Evolutionary conservation across 192 early-diverging fungal species (phyloP).

Genomic region (Entomortierella lignicola): DNA sequence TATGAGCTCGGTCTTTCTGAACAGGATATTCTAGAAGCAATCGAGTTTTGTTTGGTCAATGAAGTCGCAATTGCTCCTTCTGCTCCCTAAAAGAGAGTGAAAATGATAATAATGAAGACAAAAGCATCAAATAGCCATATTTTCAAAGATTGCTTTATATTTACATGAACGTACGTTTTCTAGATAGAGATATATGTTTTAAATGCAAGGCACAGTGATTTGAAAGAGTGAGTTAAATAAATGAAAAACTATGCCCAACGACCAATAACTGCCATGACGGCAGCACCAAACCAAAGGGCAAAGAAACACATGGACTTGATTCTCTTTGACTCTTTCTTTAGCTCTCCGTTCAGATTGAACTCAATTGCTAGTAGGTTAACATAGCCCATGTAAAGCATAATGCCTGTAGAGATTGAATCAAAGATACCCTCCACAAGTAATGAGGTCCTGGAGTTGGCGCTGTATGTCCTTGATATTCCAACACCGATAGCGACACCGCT

Average conservation of each 20-base stretch:
- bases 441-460: slow-evolving; percentile 57
- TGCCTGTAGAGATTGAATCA: slow-evolving; percentile 83
- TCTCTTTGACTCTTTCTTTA: slow-evolving; percentile 40
- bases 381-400: slow-evolving; percentile 81
- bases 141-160: no score
- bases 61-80: neutral
- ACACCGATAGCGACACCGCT: slow-evolving; percentile 82
- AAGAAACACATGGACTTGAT: slow-evolving; percentile 65
- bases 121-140: no score
- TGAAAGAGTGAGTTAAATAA: neutral
- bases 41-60: slow-evolving; percentile 63
- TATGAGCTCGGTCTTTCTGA: slow-evolving; percentile 90
- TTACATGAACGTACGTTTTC: no score
- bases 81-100: neutral
- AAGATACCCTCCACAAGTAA: slow-evolving; percentile 78
- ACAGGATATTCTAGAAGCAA: slow-evolving; percentile 74
- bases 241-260: neutral
- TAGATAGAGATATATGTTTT: no score
- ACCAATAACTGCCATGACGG: slow-evolving; percentile 82
- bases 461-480: slow-evolving; percentile 68
- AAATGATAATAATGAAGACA: no score
- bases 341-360: slow-evolving; percentile 63
- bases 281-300: slow-evolving; percentile 77
- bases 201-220: neutral
- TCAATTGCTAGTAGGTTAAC: slow-evolving; percentile 79